phyloP scores from a whole-genome alignment of 805 yeast genomes.

The Starmerella sirachaensis region DNA sequence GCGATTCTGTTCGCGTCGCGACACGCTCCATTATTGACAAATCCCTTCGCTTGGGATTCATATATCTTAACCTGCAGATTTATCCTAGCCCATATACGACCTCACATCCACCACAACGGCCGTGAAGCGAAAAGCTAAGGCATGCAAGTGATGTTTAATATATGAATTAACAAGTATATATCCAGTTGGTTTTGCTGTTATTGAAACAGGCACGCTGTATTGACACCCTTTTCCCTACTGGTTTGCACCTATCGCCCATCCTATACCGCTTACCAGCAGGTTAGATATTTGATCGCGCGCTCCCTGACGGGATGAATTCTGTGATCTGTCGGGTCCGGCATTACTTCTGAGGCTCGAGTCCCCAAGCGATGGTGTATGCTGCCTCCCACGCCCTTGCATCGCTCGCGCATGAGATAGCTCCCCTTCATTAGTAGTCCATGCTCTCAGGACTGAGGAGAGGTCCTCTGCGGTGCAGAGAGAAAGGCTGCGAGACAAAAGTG shows the following conservation, averaged over 20 bases:
- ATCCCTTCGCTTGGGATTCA: neutral
- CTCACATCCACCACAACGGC: too few species aligned
- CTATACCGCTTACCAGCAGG: slow-evolving; percentile 43
- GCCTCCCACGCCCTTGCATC: too few species aligned
- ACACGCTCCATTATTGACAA: slow-evolving; percentile 6
- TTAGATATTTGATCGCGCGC: slow-evolving; percentile 37
- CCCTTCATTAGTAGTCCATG: slow-evolving; percentile 37
- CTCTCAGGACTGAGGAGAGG: slow-evolving; percentile 43
- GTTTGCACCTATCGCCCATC: slow-evolving; percentile 53
- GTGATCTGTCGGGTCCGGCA: neutral
- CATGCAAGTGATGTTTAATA: too few species aligned
- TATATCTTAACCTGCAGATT: neutral
- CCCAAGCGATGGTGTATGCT: too few species aligned
- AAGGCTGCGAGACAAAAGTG: slow-evolving; percentile 42
- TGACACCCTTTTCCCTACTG: neutral
- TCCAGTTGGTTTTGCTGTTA: too few species aligned
- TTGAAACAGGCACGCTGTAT: too few species aligned
- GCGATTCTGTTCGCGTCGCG: slow-evolving; percentile 16
- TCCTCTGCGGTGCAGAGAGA: slow-evolving; percentile 44
- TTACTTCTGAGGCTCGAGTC: neutral
- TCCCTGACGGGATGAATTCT: neutral
- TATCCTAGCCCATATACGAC: too few species aligned
- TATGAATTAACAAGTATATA: too few species aligned
- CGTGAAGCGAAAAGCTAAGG: too few species aligned
- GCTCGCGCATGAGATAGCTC: slow-evolving; percentile 2